Base-by-base conservation (phyloP, 2,329 filamentous ascomycete genomes). In the Neofusicoccum umdonicola region DNA sequence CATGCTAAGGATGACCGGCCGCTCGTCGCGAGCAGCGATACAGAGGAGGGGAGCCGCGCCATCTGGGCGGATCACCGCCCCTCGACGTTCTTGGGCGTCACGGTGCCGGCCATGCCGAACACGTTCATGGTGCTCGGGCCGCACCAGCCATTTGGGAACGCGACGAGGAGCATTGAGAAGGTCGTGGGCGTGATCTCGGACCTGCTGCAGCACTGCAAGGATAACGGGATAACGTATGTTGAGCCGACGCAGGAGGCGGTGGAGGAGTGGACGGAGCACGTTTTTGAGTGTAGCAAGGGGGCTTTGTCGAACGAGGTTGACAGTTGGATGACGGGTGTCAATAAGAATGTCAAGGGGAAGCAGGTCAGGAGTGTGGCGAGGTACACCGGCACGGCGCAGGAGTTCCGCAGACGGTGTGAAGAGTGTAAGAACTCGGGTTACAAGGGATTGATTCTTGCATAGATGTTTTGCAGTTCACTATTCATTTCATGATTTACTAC, bases 281-380 rank as follows among this genome's bases (percentile, higher is more conserved):
- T 85, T 2, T 71, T 78, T 27, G 75, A 81, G 3, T 82, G 80
- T 60, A 77, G 78, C 0, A 71, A 79, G 41, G 82, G 82, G 0
- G 65, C 81, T 9, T 67, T 85, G 31, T 74, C 77, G 0, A 81
- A 81, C 65, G 78, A 83, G 66, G 80, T 84, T 0, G 82, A 85
- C 66, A 80, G 77, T 1, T 85, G 83, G 83, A 84, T 85, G 82
- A 85, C 82, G 1, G 83, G 83, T 0, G 80, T 85, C 1, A 85
- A 85, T 67, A 82, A 76, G 67, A 84, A 85, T 65, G 69, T 84
- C 44, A 72, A 74, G 15, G 73, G 77, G 42, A 83, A 83, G 73
- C 75, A 79, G 68, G 78, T 77, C 66, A 74, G 82, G 51, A 79
- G 74, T 8, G 76, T 85, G 67, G 78, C 79, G 3, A 72, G 82